A percentile compares a stretch with the other conserved stretches of the same genome.
Evolutionary conservation across 257 asterid species (phyloP).

Genomic region (Solanum acaule): DNA sequence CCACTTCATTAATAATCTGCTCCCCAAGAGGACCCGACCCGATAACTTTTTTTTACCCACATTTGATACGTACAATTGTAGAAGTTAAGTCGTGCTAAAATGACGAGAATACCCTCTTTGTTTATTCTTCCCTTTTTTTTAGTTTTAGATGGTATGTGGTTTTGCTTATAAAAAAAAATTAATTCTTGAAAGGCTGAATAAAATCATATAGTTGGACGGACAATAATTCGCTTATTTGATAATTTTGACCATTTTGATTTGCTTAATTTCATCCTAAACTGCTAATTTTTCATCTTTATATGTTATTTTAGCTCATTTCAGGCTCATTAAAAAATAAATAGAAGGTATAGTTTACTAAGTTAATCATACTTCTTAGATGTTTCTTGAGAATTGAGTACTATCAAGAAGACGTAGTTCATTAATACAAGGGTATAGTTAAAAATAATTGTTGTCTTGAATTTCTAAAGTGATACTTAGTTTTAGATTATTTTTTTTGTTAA

Average conservation of each 20-base stretch:
- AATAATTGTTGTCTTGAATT: background rate
- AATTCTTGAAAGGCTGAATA: background rate
- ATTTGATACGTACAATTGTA: too few species aligned
- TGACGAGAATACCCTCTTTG: too few species aligned
- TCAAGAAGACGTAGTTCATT: background rate
- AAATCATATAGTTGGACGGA: background rate
- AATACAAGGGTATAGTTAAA: background rate
- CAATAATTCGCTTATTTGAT: too few species aligned
- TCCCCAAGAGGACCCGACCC: background rate
- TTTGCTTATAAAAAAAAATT: too few species aligned
- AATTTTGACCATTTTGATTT: background rate
- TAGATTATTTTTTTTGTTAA: too few species aligned
- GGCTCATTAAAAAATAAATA: too few species aligned
- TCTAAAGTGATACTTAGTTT: too few species aligned
- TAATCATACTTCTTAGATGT: too few species aligned
- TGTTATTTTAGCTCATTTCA: background rate
- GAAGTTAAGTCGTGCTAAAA: too few species aligned
- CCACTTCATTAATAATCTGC: background rate
- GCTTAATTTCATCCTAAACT: background rate
- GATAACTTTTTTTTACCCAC: background rate
- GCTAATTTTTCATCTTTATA: too few species aligned
- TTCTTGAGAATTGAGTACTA: background rate
- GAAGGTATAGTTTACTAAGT: background rate
- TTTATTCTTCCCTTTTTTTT: too few species aligned
- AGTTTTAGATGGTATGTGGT: background rate